These are phyloP conservation scores for Odonthalia washingtoniensis DNA, from an alignment of 31 red algal genomes.

Conservation along the genomic window DNA sequence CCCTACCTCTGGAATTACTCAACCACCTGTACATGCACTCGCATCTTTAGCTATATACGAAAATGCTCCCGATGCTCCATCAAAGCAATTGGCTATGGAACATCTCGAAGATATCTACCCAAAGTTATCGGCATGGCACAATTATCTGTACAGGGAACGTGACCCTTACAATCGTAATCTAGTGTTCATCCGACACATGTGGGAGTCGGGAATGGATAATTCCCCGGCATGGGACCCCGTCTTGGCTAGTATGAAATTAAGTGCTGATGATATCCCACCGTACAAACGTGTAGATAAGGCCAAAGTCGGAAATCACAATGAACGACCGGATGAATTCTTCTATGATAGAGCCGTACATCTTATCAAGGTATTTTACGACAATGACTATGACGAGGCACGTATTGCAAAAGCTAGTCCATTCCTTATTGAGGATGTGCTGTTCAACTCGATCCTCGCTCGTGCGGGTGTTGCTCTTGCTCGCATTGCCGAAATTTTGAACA, in stretches of 20 bases:
- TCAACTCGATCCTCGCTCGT: slow-evolving; percentile 62
- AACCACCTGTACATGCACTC: slow-evolving; percentile 64
- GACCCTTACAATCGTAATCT: slow-evolving; percentile 53
- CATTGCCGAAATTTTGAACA: slow-evolving; percentile 47
- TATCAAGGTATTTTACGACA: slow-evolving; percentile 55
- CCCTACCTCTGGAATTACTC: slow-evolving; percentile 54
- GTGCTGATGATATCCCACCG: slow-evolving; percentile 29
- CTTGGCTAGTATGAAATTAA: slow-evolving; percentile 27
- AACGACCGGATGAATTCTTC: slow-evolving; percentile 45
- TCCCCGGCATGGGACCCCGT: slow-evolving; percentile 62
- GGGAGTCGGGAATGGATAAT: slow-evolving; percentile 72
- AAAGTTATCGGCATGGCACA: slow-evolving; percentile 50
- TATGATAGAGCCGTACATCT: slow-evolving; percentile 61
- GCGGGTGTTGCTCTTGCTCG: slow-evolving; percentile 47
- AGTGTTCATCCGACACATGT: slow-evolving; percentile 68
- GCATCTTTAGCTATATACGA: slow-evolving; percentile 51
- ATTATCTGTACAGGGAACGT: slow-evolving; percentile 51
- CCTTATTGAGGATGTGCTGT: slow-evolving; percentile 58
- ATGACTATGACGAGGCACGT: slow-evolving; percentile 36
- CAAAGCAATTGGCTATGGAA: slow-evolving; percentile 20
- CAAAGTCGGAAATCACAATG: slow-evolving; percentile 51
- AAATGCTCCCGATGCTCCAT: slow-evolving; percentile 24
- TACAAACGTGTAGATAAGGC: slow-evolving; percentile 64
- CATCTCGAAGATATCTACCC: slow-evolving; percentile 50
- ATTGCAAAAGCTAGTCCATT: slow-evolving; percentile 43